These are phyloP conservation scores for Melocanna baccifera DNA, from an alignment of 176 grass and related monocot species.

Conservation along the genomic window DNA sequence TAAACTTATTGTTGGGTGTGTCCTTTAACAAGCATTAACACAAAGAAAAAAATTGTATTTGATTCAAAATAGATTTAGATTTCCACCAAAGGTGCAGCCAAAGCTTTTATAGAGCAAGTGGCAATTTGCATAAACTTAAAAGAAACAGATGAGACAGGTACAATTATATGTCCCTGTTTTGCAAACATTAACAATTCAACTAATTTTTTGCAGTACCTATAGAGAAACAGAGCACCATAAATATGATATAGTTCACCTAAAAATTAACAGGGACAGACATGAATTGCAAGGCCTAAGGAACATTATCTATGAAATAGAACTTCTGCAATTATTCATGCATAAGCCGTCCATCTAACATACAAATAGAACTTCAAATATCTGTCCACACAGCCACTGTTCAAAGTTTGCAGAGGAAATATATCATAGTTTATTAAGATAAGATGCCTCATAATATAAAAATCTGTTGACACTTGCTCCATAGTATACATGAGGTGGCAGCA, in stretches of 20 bases:
- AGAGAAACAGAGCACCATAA: slow-evolving; percentile 12
- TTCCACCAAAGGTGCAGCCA: not conserved
- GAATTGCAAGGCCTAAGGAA: not conserved
- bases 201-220: not conserved
- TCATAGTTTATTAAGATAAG: not conserved
- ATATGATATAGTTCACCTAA: not conserved
- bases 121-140: not conserved
- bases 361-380: not conserved
- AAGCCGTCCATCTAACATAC: not conserved
- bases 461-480: too few species aligned
- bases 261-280: not conserved
- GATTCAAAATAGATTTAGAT: slow-evolving; percentile 2
- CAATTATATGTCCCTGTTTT: not conserved
- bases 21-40: not conserved
- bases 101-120: not conserved
- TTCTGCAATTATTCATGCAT: not conserved
- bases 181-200: not conserved
- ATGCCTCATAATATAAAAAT: not conserved
- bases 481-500: not conserved
- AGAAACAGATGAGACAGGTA: not conserved
- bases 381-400: not conserved
- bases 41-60: not conserved
- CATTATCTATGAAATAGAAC: not conserved
- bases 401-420: not conserved
- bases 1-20: not conserved